A percentile compares a stretch with the other conserved stretches of the same genome.
phyloP scores from a whole-genome alignment of 1,284 basidiomycete species.

The Ceratobasidium theobromae region DNA sequence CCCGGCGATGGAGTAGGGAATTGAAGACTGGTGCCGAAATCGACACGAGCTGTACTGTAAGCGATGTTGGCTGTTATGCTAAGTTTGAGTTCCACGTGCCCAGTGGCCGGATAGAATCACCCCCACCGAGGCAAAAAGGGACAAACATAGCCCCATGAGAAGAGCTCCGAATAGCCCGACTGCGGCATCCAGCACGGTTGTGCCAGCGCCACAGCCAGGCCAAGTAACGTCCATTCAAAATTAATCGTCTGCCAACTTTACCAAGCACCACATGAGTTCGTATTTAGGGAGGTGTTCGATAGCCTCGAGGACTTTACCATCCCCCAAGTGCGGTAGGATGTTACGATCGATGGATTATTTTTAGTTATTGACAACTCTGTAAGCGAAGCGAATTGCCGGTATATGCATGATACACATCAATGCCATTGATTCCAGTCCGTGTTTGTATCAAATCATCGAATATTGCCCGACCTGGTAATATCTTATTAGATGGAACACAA shows the following conservation, averaged over 20 bases:
- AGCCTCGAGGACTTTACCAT: slow-evolving; percentile 63
- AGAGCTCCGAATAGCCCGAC: neutral
- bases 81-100: neutral
- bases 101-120: slow-evolving; percentile 35
- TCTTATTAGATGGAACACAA: too few relatives aligned
- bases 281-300: slow-evolving; percentile 30
- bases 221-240: slow-evolving; percentile 48
- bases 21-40: slow-evolving; percentile 25
- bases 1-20: slow-evolving; percentile 33
- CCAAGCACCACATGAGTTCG: too few relatives aligned
- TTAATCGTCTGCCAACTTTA: slow-evolving; percentile 50
- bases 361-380: neutral
- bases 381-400: slow-evolving; percentile 63
- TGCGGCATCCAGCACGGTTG: neutral
- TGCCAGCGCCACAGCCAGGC: neutral
- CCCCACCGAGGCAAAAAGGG: slow-evolving; percentile 22
- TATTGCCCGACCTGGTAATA: too few relatives aligned
- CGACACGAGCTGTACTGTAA: slow-evolving; percentile 31
- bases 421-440: slow-evolving; percentile 53
- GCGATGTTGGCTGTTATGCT: neutral
- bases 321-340: slow-evolving; percentile 52
- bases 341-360: neutral
- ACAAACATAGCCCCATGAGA: slow-evolving; percentile 14
- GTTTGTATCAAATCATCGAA: neutral
- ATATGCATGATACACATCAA: slow-evolving; percentile 60